Evolutionary conservation across 768 basidiomycete genomes (phyloP), one percentile per base, ranked within the genome.

Genomic region (Mrakia frigida): DNA sequence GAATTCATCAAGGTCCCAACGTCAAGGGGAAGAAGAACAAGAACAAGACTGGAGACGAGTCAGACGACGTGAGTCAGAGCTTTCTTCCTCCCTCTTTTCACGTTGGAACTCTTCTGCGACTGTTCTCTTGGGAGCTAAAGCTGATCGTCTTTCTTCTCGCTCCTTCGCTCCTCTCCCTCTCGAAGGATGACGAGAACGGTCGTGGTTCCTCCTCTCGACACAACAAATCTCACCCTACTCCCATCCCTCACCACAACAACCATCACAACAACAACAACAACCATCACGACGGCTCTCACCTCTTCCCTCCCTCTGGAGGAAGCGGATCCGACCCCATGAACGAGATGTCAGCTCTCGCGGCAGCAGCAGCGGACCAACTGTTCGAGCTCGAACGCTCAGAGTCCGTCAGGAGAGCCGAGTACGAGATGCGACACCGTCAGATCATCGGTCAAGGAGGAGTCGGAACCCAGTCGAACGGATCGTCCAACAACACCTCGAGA

Each of bases 361-460:
- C 84, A 37, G 85, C 85, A 28, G 94, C 94, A 3, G 90, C 95
- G 84, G 93, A 93, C 76, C 93, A 97, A 81, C 87, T 98, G 11
- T 90, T 92, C 80, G 89, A 90, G 79, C 89, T 98, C 41, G 95
- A 98, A 82, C 90, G 90, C 53, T 87, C 90, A 77, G 95, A 97
- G 82, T 90, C 92, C 4, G 83, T 89, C 43, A 87, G 93, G 28
- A 87, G 93, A 50, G 93, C 92, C n/a, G 91, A 93, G 81, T 96
- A 90, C 83, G 92, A 94, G 82, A 87, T 89, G 14, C 86, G 88
- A 14, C 91, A 90, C 81, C 89, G 91, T 25, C 90, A 90, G 74
- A 84, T 85, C 74, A 82, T 81, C 39, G 81, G 81, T 21, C 79
- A 81, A 43, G 81, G 81, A 72, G 82, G 81, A 16, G 78, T 75